Base-by-base conservation (phyloP, 306 rosid species). In the Dicorynia guianensis region DNA sequence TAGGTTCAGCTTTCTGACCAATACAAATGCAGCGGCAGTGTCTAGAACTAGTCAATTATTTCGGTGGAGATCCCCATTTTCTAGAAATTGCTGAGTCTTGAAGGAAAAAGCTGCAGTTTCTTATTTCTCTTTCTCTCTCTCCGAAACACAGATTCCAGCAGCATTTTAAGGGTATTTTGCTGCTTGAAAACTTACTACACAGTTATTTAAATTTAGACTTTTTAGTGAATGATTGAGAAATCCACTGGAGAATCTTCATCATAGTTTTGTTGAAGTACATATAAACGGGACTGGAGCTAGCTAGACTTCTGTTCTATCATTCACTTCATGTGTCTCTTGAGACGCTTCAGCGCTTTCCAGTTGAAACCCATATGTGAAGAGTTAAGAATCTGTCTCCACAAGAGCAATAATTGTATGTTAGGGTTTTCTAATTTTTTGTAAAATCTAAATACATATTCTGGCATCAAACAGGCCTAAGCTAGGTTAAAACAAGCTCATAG, bases 1-100 rank as follows among this genome's bases (percentile, higher is more conserved):
- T 57, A 52, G 79, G 78, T 54, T 77, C 73, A 61, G 75, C 77
- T 80, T 79, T 25, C 81, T 67, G 79, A 65, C 76, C 72, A 70
- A 74, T 60, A 58, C 50, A 34, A 42, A 72, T 76, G 78, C 79
- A 68, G 71, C 78, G 69, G 82, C 82, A 81, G 76, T 74, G 71
- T 78, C 73, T 53, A 69, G 53, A 72, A 72, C 30, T 2, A 1
- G 55, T 77, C 92, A 78, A 85, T 87, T 84, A 87, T 85, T 85
- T 76, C 66, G 82, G 35, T 34, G 59, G 71, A 81, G 80, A 78
- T 81, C 80, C 85, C 89, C 71, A 38, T 71, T 71, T 71, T 77
- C 72, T 68, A 65, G 81, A 77, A 40, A 69, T 80, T 72, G 74
- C 67, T 76, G 72, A 63, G 74, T 65, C 36, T 9, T 69, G 35